These are phyloP conservation scores for Panicum miliaceum DNA, from an alignment of 176 grass and related monocot genomes.

Conservation along the genomic window DNA sequence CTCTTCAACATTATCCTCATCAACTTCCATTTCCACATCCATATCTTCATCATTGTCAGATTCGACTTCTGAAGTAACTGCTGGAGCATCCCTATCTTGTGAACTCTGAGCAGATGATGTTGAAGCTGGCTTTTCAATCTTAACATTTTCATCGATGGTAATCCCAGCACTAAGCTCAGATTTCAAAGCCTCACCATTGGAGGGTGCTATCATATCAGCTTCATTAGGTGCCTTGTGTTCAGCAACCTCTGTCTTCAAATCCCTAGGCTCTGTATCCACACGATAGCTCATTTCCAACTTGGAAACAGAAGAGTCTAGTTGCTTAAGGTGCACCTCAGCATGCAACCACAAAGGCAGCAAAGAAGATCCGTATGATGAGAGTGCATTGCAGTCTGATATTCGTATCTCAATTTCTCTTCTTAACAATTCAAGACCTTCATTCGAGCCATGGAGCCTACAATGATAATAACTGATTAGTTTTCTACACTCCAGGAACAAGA, in stretches of 20 bases:
- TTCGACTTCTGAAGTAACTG: slow-evolving; percentile 45
- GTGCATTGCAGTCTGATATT: slow-evolving; percentile 77
- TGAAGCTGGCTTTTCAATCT: slow-evolving; percentile 31
- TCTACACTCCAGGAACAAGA: slow-evolving; percentile 17
- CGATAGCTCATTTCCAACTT: slow-evolving; percentile 59
- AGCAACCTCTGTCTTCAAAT: slow-evolving; percentile 25
- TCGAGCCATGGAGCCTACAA: slow-evolving; percentile 46
- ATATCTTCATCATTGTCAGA: slow-evolving; percentile 70
- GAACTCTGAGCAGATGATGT: slow-evolving; percentile 36
- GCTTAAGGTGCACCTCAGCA: slow-evolving; percentile 75
- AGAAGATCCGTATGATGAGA: slow-evolving; percentile 83
- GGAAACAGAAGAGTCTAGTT: slow-evolving; percentile 71
- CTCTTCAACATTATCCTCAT: slow-evolving; percentile 67
- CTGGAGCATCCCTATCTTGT: slow-evolving; percentile 33
- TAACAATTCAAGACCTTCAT: slow-evolving; percentile 56
- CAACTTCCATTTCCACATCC: slow-evolving; percentile 99
- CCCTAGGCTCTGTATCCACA: slow-evolving; percentile 39
- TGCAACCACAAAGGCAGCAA: slow-evolving; percentile 95
- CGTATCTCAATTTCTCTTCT: slow-evolving; percentile 82
- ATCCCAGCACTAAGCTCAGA: slow-evolving; percentile 27
- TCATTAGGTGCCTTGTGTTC: slow-evolving; percentile 43
- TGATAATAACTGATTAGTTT: slow-evolving; percentile 23
- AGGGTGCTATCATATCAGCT: slow-evolving; percentile 38
- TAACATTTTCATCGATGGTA: slow-evolving; percentile 44
- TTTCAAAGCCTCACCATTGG: slow-evolving; percentile 46